Conservation (phyloP, 495 filamentous ascomycete genomes). For the Penicillium egyptiacum region DNA sequence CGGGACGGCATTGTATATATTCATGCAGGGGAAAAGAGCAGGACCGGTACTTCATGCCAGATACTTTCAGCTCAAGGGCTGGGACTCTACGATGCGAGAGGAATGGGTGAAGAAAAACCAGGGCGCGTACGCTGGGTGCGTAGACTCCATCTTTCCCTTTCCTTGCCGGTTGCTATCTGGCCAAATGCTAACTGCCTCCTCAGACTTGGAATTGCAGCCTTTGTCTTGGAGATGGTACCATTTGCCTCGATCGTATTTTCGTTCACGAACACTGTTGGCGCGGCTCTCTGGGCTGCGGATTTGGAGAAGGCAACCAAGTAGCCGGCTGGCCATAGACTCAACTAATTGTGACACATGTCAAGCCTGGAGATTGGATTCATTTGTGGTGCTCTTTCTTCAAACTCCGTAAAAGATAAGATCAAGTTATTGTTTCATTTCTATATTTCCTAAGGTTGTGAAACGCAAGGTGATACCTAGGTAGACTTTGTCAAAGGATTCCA, state of each 20-base stretch:
- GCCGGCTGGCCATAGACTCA: neutral
- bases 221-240: conserved; percentile 81
- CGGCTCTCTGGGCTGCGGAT: conserved; percentile 92
- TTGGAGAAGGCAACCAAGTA: conserved; percentile 60
- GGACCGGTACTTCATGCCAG: conserved; percentile 55
- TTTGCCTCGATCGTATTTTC: conserved; percentile 78
- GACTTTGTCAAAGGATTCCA: no score
- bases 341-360: neutral
- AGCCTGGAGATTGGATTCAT: neutral
- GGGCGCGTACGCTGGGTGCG: conserved; percentile 74
- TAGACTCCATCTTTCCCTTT: conserved; percentile 32
- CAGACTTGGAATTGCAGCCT: conserved; percentile 76
- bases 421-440: neutral
- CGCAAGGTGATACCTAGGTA: neutral
- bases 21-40: conserved; percentile 63
- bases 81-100: conserved; percentile 58
- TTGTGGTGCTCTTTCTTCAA: neutral
- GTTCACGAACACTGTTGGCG: conserved; percentile 90
- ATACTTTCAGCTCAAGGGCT: conserved; percentile 90
- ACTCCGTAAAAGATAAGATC: neutral
- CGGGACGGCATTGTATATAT: conserved; percentile 76
- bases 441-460: neutral
- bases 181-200: conserved; percentile 18
- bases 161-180: neutral
- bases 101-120: conserved; percentile 63